Evolutionary conservation across 768 basidiomycete genomes (phyloP), one percentile per base, ranked within the genome.

Genomic region (Tephrocybe rancida): DNA sequence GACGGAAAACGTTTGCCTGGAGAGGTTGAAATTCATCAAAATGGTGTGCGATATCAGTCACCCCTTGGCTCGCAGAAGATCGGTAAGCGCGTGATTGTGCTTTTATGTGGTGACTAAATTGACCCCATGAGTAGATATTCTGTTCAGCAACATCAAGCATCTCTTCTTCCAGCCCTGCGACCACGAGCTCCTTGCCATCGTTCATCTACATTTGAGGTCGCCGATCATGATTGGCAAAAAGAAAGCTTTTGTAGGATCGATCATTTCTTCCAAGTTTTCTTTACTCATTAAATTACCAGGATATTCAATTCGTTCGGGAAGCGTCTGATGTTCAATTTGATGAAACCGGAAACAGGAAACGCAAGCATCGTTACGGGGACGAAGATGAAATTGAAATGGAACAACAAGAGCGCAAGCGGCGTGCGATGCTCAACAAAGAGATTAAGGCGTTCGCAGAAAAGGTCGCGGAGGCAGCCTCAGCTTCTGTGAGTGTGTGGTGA

Each of bases 221-320:
- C 97, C 97, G 0, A 98, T 99, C 68, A 96, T 98, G 83, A 92
- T 99, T 61, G 96, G 97, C 56, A 98, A 98, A 78, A 97, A 95
- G 75, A 99, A 98, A 71, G 86, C 97, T 19, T 92, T 91, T 64
- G 93, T 95, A 63, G 46, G 86, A 38, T 6, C 39, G 19, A 22
- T 39, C 53, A 37, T 45, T 27, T 27, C 44, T 50, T 58, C 16
- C 16, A 44, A 48, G 19, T 27, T 29, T 4, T 26, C 35, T 55
- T 52, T 52, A 50, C n/a, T 27, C 32, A 54, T 11, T 18, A 27
- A 38, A 18, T 38, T 37, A 37, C 22, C 56, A 96, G 91, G 97
- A 99, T 68, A 85, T 98, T 5, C 97, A 98, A 83, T 98, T 99
- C 70, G 95, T 91, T 77, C 90, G 96, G 8, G 97, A 98, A 73